A percentile compares a stretch with the other conserved stretches of the same genome.
phyloP scores from a whole-genome alignment of 441 rosid species.

The Melastoma candidum region DNA sequence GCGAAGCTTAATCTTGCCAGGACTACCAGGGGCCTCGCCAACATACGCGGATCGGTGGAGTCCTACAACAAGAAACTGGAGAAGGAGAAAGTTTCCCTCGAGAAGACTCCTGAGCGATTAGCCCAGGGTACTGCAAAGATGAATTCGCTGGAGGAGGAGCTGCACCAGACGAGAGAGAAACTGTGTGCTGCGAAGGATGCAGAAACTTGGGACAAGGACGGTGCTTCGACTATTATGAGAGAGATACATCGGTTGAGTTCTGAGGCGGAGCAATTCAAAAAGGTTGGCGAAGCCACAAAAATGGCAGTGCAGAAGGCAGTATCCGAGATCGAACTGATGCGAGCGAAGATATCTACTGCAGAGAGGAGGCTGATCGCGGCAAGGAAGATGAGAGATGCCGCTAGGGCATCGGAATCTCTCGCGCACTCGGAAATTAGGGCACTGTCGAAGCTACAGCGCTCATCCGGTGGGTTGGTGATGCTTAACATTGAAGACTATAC shows the following conservation, averaged over 20 bases:
- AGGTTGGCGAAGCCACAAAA: slow-evolving; percentile 45
- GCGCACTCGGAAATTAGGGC: slow-evolving; percentile 76
- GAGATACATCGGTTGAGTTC: slow-evolving; percentile 57
- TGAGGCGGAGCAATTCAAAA: slow-evolving; percentile 58
- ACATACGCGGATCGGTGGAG: slow-evolving; percentile 59
- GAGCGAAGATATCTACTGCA: slow-evolving; percentile 48
- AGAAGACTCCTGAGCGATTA: slow-evolving; percentile 59
- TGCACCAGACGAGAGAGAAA: slow-evolving; percentile 34
- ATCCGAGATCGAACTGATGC: slow-evolving; percentile 56
- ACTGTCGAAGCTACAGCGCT: slow-evolving; percentile 28
- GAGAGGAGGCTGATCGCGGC: slow-evolving; percentile 75
- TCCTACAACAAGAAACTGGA: slow-evolving; percentile 60
- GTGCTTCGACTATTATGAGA: slow-evolving; percentile 30
- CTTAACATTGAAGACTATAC: slow-evolving; percentile 48
- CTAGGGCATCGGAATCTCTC: slow-evolving; percentile 71
- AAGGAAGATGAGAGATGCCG: slow-evolving; percentile 82
- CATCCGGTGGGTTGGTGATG: slow-evolving; percentile 24
- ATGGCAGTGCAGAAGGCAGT: slow-evolving; percentile 46
- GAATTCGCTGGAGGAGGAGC: slow-evolving; percentile 55
- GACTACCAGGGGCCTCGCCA: slow-evolving; percentile 62
- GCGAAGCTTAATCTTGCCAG: slow-evolving; percentile 70
- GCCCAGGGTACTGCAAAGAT: slow-evolving; percentile 44
- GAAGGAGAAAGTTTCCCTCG: slow-evolving; percentile 53
- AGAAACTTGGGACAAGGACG: slow-evolving; percentile 23
- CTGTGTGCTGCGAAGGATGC: slow-evolving; percentile 35